Base-by-base conservation (phyloP, 2,329 filamentous ascomycete species). In the Gliomastix tumulicola region DNA sequence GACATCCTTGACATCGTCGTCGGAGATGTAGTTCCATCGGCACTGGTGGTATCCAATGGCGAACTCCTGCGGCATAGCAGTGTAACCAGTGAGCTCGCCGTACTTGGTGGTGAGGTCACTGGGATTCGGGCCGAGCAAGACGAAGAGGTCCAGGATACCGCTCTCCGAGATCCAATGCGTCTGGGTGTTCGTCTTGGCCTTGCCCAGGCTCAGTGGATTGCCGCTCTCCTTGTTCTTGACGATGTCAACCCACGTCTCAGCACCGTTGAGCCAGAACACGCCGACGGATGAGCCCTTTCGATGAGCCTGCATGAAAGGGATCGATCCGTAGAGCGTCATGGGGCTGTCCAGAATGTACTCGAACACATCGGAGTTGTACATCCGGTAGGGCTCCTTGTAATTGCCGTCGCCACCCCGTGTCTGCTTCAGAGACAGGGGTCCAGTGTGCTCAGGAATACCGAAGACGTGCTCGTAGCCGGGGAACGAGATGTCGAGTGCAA, bases 131-230 rank as follows among this genome's bases (percentile, higher is more conserved):
- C 90, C 92, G 15, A 98, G 76, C 64, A 98, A 92, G 39, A 98
- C 80, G 54, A 98, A 98, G 31, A 95, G 76, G 56, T 98, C 92
- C 33, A 98, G 67, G 27, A 94, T 66, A 32, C 92, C 92, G 50
- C 79, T 76, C 62, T 98, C 92, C 0, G 92, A 97, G 46, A 97
- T 86, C 92, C 92, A 98, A 62, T 98, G 92, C 1, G 89, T 96
- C 40, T 88, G 76, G 0, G 89, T 97, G 51, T 78, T 82, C 4
- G 76, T 86, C 53, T 80, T 86, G 21, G 69, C 70, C 25, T 79
- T 68, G 3, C 86, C 85, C 25, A 95, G 74, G 38, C 82, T 79
- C 34, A 92, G 66, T 8, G 88, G 85, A 53, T 95, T 95, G 41
- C 74, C 74, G 23, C 75, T 69, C 36, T 76, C 72, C 53, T 83